Evolutionary conservation across 176 grass and related monocot species (phyloP).

Genomic region (Carex myosuroides): DNA sequence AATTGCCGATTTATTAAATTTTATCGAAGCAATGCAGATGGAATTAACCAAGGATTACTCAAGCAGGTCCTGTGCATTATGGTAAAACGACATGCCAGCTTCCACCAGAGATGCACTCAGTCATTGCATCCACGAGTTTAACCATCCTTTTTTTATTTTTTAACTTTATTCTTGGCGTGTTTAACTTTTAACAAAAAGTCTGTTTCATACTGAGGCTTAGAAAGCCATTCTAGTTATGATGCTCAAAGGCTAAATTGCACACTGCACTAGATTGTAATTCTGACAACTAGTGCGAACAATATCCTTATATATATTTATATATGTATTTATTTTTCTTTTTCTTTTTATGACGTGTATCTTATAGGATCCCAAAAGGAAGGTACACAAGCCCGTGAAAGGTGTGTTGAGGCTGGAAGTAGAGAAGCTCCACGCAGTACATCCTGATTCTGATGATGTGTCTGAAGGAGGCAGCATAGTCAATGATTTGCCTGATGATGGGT

Average conservation of each 20-base stretch:
- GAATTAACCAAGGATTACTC: neutral
- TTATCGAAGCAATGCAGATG: neutral
- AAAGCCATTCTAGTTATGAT: neutral
- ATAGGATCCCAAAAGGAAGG: conserved; percentile 96
- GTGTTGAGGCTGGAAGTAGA: conserved; percentile 85
- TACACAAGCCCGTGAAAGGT: conserved; percentile 98
- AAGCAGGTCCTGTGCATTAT: neutral
- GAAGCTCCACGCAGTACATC: conserved; percentile 55
- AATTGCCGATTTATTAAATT: neutral
- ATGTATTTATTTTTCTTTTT: neutral
- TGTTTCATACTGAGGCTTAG: neutral
- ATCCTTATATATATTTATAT: neutral
- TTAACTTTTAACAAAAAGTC: neutral
- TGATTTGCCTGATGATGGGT: conserved; percentile 73
- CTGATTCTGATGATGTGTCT: conserved; percentile 69
- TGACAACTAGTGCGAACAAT: neutral
- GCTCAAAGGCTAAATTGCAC: neutral
- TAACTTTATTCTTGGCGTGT: neutral
- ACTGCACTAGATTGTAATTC: neutral
- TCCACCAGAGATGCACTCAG: neutral
- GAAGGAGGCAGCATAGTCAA: conserved; percentile 80
- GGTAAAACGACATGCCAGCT: neutral
- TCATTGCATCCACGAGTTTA: neutral
- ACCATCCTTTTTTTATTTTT: neutral
- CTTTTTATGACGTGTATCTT: neutral